Percentiles rank a stretch among this genome's conserved stretches.
Evolutionary conservation across 352 stramenopile species (phyloP).

Genomic region (Detonula confervacea): DNA sequence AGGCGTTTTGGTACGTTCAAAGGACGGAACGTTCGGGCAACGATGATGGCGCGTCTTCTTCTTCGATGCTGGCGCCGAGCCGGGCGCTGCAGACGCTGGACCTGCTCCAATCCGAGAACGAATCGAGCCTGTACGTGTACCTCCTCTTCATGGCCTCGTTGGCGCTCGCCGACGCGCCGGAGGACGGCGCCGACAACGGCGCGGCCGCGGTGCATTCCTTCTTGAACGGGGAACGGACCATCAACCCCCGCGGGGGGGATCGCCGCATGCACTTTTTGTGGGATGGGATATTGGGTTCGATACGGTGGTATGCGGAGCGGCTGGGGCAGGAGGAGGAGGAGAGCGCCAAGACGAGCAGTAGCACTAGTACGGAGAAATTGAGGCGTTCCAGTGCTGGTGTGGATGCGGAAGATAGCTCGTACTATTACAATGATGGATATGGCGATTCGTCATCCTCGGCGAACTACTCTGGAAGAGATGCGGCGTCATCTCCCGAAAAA

Average conservation of each 20-base stretch:
- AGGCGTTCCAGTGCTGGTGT: no score
- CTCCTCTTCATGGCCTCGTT: constrained; percentile 74
- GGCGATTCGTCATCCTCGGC: no score
- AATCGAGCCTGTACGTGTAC: constrained; percentile 62
- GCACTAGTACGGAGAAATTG: no score
- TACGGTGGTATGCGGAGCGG: constrained; percentile 59
- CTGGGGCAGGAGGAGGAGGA: constrained; percentile 34
- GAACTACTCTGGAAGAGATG: no score
- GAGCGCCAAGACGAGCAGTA: constrained; percentile 16
- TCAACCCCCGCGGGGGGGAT: constrained; percentile 45
- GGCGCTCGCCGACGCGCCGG: constrained; percentile 43
- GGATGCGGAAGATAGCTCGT: no score
- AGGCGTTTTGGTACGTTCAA: constrained; percentile 65
- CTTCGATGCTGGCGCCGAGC: constrained; percentile 48
- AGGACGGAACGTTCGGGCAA: constrained; percentile 25
- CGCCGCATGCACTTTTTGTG: constrained; percentile 45
- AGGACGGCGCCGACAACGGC: constrained; percentile 35
- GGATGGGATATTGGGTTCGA: constrained; percentile 43
- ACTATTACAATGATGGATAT: no score
- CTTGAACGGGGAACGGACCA: constrained; percentile 40
- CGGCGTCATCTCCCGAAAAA: no score
- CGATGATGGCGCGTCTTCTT: constrained; percentile 3
- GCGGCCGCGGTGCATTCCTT: constrained; percentile 61
- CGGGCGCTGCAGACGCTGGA: constrained; percentile 61
- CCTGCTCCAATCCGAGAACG: constrained; percentile 56